phyloP scores from a whole-genome alignment of 1,284 basidiomycete genomes.

The Irpex sp. region DNA sequence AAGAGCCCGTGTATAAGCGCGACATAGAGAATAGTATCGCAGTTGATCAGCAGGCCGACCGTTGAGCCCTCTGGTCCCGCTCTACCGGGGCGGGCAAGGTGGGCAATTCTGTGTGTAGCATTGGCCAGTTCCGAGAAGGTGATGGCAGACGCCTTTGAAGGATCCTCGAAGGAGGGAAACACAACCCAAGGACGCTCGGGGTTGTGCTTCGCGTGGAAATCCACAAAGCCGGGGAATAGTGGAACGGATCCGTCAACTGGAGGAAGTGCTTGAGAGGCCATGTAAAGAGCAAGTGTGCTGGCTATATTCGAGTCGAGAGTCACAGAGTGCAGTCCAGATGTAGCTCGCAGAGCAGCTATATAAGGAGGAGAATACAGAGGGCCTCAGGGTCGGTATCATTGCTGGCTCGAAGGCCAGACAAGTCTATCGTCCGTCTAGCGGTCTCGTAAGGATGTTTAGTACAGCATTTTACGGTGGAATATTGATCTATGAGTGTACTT shows the following conservation, averaged over 20 bases:
- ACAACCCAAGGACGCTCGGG: constrained; percentile 20
- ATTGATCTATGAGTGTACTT: no score
- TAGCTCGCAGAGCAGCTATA: no score
- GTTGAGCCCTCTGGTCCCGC: constrained; percentile 18
- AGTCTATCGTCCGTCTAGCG: no score
- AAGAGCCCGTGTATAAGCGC: constrained; percentile 26
- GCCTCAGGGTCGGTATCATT: no score
- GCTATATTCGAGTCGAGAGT: no score
- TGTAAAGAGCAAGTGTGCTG: background rate
- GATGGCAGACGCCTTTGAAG: constrained; percentile 5
- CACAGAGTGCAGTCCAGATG: no score
- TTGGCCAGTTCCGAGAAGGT: constrained; percentile 10
- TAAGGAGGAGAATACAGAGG: no score
- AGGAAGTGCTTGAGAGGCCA: constrained; percentile 1
- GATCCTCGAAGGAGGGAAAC: constrained; percentile 6
- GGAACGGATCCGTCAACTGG: constrained; percentile 16
- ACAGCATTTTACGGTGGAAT: no score
- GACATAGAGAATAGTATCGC: constrained; percentile 31
- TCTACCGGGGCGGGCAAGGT: background rate
- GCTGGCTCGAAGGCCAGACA: no score
- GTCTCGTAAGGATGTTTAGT: no score
- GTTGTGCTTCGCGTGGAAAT: constrained; percentile 32
- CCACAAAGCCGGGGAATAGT: constrained; percentile 19
- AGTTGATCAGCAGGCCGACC: constrained; percentile 27
- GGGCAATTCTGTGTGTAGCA: constrained; percentile 11